A percentile compares a stretch with the other conserved stretches of the same genome.
Conservation (phyloP, 2,329 filamentous ascomycete genomes). For the Colletotrichum horii region DNA sequence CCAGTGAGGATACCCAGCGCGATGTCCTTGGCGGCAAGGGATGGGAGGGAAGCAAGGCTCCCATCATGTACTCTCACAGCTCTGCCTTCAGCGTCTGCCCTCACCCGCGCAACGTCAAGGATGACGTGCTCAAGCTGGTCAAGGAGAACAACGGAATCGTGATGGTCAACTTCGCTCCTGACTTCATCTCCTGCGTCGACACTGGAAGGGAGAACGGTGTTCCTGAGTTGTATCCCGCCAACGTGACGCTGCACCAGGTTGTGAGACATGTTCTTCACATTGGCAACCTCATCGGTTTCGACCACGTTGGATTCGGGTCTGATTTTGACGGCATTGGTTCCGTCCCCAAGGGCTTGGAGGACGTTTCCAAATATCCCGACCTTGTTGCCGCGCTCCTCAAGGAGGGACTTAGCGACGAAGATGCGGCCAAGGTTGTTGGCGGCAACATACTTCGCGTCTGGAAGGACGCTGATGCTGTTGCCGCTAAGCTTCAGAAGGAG, state of each 20-base stretch:
- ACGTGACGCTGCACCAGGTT: slow-evolving; percentile 78
- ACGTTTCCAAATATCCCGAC: slow-evolving; percentile 83
- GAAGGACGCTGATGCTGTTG: slow-evolving; percentile 77
- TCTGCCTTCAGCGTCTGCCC: slow-evolving; percentile 82
- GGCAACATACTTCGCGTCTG: slow-evolving; percentile 86
- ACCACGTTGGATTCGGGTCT: slow-evolving; percentile 85
- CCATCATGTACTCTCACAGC: slow-evolving; percentile 89
- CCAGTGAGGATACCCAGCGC: slow-evolving; percentile 79
- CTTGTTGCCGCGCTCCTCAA: slow-evolving; percentile 77
- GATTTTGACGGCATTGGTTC: slow-evolving; percentile 82
- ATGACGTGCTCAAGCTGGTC: slow-evolving; percentile 80
- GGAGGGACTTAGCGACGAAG: slow-evolving; percentile 74
- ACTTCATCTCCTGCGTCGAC: slow-evolving; percentile 79
- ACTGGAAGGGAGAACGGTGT: slow-evolving; percentile 65
- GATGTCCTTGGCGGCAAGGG: slow-evolving; percentile 74
- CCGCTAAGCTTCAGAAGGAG: slow-evolving; percentile 65
- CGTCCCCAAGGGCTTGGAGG: slow-evolving; percentile 78
- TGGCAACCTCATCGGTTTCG: slow-evolving; percentile 81
- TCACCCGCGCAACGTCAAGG: slow-evolving; percentile 89
- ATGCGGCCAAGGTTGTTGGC: slow-evolving; percentile 78
- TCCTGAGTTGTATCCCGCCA: slow-evolving; percentile 69
- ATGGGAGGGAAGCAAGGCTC: slow-evolving; percentile 78
- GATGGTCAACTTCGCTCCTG: slow-evolving; percentile 89
- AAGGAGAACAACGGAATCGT: slow-evolving; percentile 76
- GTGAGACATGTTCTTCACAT: slow-evolving; percentile 84